A percentile compares a stretch with the other conserved stretches of the same genome.
These are phyloP conservation scores for Smittium mucronatum DNA, from an alignment of 371 early-diverging fungal species.

Conservation along the genomic window DNA sequence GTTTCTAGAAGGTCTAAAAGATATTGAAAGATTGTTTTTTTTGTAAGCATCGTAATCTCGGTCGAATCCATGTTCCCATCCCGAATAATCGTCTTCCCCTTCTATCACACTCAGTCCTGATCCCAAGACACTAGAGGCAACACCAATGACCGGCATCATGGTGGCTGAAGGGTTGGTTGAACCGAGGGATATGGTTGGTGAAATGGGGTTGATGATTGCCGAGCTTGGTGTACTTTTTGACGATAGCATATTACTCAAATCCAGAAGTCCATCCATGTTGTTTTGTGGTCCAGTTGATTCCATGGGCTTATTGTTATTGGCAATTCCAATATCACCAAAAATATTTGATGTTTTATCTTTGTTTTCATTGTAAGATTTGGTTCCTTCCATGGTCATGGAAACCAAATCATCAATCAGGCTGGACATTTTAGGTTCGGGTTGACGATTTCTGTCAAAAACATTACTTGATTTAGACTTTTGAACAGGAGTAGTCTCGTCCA, in stretches of 20 bases:
- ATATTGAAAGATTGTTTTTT: not conserved
- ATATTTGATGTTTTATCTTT: not conserved
- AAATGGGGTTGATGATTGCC: not conserved
- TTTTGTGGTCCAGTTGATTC: not conserved
- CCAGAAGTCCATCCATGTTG: too few relatives aligned
- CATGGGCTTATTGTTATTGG: not conserved
- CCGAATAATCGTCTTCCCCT: not conserved
- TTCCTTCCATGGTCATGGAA: not conserved
- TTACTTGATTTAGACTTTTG: conserved; percentile 13
- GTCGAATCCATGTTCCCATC: not conserved
- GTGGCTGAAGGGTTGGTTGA: not conserved
- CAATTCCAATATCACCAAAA: not conserved
- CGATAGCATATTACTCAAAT: too few relatives aligned
- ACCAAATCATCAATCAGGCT: not conserved
- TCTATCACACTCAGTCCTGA: too few relatives aligned
- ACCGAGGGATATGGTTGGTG: not conserved
- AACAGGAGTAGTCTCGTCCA: conserved; percentile 3
- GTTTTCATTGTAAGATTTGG: not conserved
- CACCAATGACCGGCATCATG: not conserved
- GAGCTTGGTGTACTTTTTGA: not conserved
- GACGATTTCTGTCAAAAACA: too few relatives aligned
- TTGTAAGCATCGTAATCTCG: not conserved
- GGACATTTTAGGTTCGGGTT: too few relatives aligned
- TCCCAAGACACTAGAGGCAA: not conserved
- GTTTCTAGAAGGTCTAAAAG: conserved; percentile 24